Evolutionary conservation across 495 filamentous ascomycete species (phyloP), one percentile per base, ranked within the genome.

Genomic region (Podospora appendiculata): DNA sequence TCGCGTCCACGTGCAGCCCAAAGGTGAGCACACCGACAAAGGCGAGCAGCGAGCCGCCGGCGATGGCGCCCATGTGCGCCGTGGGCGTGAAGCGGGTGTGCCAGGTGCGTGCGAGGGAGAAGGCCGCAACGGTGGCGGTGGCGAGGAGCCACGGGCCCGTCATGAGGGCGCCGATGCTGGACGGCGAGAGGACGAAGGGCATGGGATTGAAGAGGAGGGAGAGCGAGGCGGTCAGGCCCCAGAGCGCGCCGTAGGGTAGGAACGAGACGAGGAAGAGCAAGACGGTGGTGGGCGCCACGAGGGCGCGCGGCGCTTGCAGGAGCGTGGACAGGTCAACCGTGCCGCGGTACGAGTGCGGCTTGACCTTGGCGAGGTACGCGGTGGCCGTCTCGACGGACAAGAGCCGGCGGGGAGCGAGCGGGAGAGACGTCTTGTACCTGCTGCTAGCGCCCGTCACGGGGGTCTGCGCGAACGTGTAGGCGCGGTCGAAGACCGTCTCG

Each of bases 401-500:
- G 33, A 60, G 56, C 32, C 64, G 50, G 18, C 56, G 57, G 1
- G 68, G 65, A n/a, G 58, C 57, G 19, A 61, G 56, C 0, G 71
- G 65, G 18, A 65, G 58, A 18, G 64, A 69, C 2, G 53, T 51
- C 35, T 64, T 58, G 44, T 54, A 64, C 18, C 51, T 48, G 51
- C 51, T 61, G 17, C 38, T 51, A 7, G 41, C 48, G 41, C 52
- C 50, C 5, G 70, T 64, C 1, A 57, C 59, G 7, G 72, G 63
- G 1, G 63, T 61, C 18, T 60, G 58, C 10, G 54, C 57, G 11
- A 63, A 45, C n/a, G 61, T 53, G 32, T 57, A 61, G 2, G 60
- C 52, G 11, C 75, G 70, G 51, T 72, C 58, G 50, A 76, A 80
- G 0, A 65, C 55, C 5, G 75, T 79, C 58, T 80, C 77, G n/a